Evolutionary conservation across 495 filamentous ascomycete genomes (phyloP), one percentile per base, ranked within the genome.

Genomic region (Rhypophila decipiens): DNA sequence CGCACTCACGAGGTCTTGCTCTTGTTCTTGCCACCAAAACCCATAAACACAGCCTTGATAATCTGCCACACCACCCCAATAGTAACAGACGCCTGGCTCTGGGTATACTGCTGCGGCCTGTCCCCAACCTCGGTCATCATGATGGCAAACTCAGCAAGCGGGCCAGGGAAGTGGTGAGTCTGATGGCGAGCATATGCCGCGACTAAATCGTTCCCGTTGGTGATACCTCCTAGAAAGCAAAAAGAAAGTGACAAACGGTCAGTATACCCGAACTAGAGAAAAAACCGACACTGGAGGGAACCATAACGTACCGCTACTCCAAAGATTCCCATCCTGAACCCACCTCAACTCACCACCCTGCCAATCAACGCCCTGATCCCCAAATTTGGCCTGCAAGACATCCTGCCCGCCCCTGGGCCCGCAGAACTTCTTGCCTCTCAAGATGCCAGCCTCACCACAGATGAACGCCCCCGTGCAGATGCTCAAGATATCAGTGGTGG

Each of bases 171-270:
- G 27, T 51, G 58, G n/a, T 49, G 40, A 18, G 60, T 55, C 3
- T 66, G 61, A n/a, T n/a, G n/a, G 12, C 73, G 66, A 13, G 74
- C 59, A 53, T 81, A 85, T 20, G 70, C 71, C 8, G 75, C 67
- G 7, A 81, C 73, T 37, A 83, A 66, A 50, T 85, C 81, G 52
- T 80, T 77, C 7, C 79, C 78, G 50, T 82, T 83, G 20, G 80
- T 83, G 20, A 84, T 68, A 36, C 77, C 78, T 8, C 78, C 78
- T 82, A 45, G 10, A 5, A 20, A n/a, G n/a, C n/a, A n/a, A n/a
- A n/a, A n/a, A n/a, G n/a, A n/a, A n/a, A n/a, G n/a, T n/a, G n/a
- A n/a, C n/a, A n/a, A n/a, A n/a, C n/a, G n/a, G n/a, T n/a, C n/a
- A n/a, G n/a, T n/a, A n/a, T n/a, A n/a, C n/a, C n/a, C n/a, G n/a